Conservation (phyloP, 129 eudicot genomes). For the Pulicaria dysenterica region DNA sequence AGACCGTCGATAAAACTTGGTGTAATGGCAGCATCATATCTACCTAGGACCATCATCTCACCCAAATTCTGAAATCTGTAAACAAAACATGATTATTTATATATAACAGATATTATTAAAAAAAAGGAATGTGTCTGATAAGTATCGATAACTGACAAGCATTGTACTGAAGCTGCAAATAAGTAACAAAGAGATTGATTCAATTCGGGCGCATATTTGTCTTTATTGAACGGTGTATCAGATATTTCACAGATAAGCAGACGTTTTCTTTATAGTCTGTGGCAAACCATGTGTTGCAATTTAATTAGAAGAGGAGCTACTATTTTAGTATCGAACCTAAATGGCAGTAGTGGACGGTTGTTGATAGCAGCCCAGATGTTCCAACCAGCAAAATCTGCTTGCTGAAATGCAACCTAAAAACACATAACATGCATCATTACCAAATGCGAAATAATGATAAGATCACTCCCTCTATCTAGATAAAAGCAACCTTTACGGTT, state of each 20-base stretch:
- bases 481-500: no score
- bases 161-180: conserved; percentile 4
- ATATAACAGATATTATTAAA: neutral
- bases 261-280: neutral
- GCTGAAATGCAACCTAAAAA: conserved; percentile 93
- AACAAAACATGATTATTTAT: conserved; percentile 6
- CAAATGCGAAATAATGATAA: conserved; percentile 2
- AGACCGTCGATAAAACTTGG: conserved; percentile 88
- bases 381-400: conserved; percentile 99
- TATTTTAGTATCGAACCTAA: conserved; percentile 57
- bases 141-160: neutral
- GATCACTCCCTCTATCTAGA: neutral
- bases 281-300: neutral
- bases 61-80: conserved; percentile 95
- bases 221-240: neutral
- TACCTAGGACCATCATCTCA: conserved; percentile 98
- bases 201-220: neutral
- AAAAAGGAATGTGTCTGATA: neutral
- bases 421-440: neutral
- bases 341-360: conserved; percentile 85
- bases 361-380: conserved; percentile 98
- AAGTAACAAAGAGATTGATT: neutral
- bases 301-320: neutral
- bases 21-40: conserved; percentile 82
- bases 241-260: neutral